Evolutionary conservation across 495 filamentous ascomycete species (phyloP), one percentile per base, ranked within the genome.

Genomic region (Astrocystis sublimbata): DNA sequence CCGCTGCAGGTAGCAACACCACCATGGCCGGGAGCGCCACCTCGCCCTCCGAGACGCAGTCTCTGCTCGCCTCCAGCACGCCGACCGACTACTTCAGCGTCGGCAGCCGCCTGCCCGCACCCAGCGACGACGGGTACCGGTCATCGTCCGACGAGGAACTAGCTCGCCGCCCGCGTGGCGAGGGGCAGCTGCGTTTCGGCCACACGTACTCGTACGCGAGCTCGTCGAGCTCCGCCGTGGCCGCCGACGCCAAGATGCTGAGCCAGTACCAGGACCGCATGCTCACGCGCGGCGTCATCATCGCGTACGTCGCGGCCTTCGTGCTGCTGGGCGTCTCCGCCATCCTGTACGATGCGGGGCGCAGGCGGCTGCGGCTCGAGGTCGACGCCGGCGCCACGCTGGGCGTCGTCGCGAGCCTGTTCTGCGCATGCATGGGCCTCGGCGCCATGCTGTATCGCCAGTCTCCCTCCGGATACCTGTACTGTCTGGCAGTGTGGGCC

Each of bases 331-430:
- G 75, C 55, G 71, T 89, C 24, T 81, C 85, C 1, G 73, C 72
- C 8, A 65, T 85, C 6, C 75, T 89, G 4, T 78, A 85, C 51
- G 65, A 71, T 3, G 84, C 86, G 6, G 83, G 85, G 4, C 73
- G 78, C 4, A 80, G 80, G 57, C 82, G 79, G 67, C 73, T 82
- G 56, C 72, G 75, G 1, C 68, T 81, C 43, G 81, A 86, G 63
- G 86, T 89, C 4, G 85, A 88, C 60, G 79, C 78, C 2, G 87
- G 85, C 21, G 84, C 85, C 30, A 76, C 85, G 7, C 69, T 85
- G 19, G 86, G 84, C 9, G 83, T 86, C n/a, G 73, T 82, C 21
- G 69, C 78, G 0, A 82, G 80, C 53, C 65, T 87, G 24, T 73
- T 83, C 54, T 80, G 84, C 66, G 85, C 82, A 9, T 79, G 81